Base-by-base conservation (phyloP, 768 basidiomycete species). In the Steccherinum ochraceum region DNA sequence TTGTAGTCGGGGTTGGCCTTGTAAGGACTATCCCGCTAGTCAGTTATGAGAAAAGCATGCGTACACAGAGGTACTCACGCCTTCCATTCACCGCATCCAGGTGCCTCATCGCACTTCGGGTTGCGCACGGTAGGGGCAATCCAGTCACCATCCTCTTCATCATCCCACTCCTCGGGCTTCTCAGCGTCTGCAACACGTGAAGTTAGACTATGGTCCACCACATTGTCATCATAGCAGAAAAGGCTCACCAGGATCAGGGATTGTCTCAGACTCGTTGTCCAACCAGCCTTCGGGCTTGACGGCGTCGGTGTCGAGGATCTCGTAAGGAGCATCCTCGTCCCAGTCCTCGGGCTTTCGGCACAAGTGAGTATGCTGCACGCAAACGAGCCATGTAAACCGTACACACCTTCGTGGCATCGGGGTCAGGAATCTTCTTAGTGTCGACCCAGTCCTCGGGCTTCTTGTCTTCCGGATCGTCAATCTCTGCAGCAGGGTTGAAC, bases 81-180 rank as follows among this genome's bases (percentile, higher is more conserved):
- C 65, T 84, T 84, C 95, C 95, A 99, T 68, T 86, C 84, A 63
- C 96, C 96, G 63, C 96, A 99, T 24, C 96, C 96, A 61, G 93
- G 81, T 54, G 83, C 94, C 50, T 84, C 87, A 56, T 81, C 74
- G 65, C 96, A 98, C 65, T 83, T 87, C 56, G 95, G 90, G 79
- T 99, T 99, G 52, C 78, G 70, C 51, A 98, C 75, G 51, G 82
- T 83, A 24, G 96, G 94, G 5, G 94, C 79, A 57, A 98, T 81
- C 93, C 93, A 99, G 65, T 98, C 95, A 67, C 96, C 96, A 59
- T 99, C 95, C 67, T 98, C 96, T 65, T 97, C 96, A 60, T 97
- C 95, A 62, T 96, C 93, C 96, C 96, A 99, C 69, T 99, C 96
- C 66, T 99, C 96, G 4, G 96, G 96, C 75, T 96, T 97, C 69